Conservation (phyloP, 257 asterid species). For the Solanum sejunctum region DNA sequence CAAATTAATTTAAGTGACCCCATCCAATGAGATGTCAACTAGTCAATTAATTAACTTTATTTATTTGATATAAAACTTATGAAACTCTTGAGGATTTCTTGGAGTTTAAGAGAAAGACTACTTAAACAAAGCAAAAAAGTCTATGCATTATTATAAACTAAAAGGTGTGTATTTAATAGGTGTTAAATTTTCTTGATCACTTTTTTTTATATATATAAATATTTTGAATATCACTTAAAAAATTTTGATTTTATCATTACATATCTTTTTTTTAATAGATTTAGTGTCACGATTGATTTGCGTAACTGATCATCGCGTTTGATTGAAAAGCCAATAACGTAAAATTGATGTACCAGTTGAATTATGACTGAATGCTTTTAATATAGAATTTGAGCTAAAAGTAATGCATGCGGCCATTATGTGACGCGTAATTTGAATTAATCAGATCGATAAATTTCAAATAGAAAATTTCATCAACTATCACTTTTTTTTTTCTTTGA, state of each 20-base stretch:
- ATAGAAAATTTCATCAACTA: neutral
- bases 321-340: too few relatives aligned
- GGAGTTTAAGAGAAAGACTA: constrained; percentile 5
- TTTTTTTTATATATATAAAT: neutral
- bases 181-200: neutral
- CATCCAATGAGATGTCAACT: neutral
- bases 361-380: neutral
- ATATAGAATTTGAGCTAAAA: neutral
- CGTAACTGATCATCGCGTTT: too few relatives aligned
- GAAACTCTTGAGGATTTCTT: constrained; percentile 2
- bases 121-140: neutral
- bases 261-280: too few relatives aligned
- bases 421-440: neutral
- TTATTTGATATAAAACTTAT: neutral
- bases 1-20: neutral
- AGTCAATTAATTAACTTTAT: neutral
- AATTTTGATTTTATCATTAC: too few relatives aligned
- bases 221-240: neutral
- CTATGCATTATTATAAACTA: neutral
- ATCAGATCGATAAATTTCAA: neutral
- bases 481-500: neutral
- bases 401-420: fast-evolving
- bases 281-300: too few relatives aligned
- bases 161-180: too few relatives aligned
- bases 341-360: too few relatives aligned